A percentile compares a stretch with the other conserved stretches of the same genome.
Evolutionary conservation across 169 alveolate genomes (phyloP).

Genomic region (Miamiensis avidus): DNA sequence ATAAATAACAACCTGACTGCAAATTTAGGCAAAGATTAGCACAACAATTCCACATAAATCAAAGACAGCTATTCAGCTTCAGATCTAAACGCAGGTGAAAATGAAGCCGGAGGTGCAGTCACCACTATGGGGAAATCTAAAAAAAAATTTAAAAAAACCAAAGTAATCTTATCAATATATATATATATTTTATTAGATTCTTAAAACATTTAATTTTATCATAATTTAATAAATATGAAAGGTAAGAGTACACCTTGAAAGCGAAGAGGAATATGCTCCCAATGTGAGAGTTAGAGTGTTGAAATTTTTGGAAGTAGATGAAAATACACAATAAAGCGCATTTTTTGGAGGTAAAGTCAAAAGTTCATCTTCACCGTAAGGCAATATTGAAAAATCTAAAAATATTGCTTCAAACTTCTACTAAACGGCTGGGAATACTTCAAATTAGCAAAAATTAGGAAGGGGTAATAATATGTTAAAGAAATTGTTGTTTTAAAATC

Average conservation of each 20-base stretch:
- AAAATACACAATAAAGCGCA: not conserved
- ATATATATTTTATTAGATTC: not conserved
- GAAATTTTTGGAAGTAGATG: slow-evolving; percentile 27
- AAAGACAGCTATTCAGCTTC: not conserved
- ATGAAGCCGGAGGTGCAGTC: not conserved
- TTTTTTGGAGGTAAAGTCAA: not conserved
- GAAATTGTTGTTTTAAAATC: too few relatives aligned
- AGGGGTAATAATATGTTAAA: too few relatives aligned
- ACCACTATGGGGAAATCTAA: slow-evolving; percentile 3
- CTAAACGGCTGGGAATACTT: not conserved
- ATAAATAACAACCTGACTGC: not conserved
- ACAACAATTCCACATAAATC: too few relatives aligned
- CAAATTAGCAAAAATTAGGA: too few relatives aligned
- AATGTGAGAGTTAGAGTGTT: slow-evolving; percentile 1
- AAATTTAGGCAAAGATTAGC: slow-evolving; percentile 1
- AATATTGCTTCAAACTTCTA: not conserved
- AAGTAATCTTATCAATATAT: slow-evolving; percentile 1
- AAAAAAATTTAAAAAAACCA: slow-evolving; percentile 21
- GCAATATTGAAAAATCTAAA: not conserved
- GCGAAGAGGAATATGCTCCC: not conserved
- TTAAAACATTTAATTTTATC: slow-evolving; percentile 2
- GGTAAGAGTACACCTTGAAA: slow-evolving; percentile 4
- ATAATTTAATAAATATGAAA: not conserved
- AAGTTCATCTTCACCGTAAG: not conserved
- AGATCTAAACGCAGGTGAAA: not conserved